Percentiles rank a stretch among this genome's conserved stretches.
Conservation (phyloP, 306 rosid genomes). For the Senna siamea region DNA sequence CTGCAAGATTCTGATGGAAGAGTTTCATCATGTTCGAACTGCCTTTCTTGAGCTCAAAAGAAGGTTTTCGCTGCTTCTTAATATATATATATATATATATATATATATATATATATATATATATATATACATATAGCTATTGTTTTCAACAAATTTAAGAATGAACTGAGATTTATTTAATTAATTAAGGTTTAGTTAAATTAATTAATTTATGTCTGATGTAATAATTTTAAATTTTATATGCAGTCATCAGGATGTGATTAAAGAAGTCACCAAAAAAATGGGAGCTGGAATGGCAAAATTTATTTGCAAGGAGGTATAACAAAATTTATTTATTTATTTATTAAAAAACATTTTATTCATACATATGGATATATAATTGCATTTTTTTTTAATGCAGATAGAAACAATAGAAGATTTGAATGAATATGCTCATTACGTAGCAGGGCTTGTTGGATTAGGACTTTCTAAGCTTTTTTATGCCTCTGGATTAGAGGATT, state of each 20-base stretch:
- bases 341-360: too few species aligned
- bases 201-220: too few species aligned
- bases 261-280: conserved; percentile 61
- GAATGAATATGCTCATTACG: conserved; percentile 71
- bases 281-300: conserved; percentile 81
- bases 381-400: too few species aligned
- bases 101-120: too few species aligned
- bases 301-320: conserved; percentile 67
- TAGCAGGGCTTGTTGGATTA: conserved; percentile 72
- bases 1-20: conserved; percentile 74
- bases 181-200: too few species aligned
- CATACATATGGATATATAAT: too few species aligned
- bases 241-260: conserved; percentile 68
- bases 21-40: conserved; percentile 66
- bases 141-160: too few species aligned
- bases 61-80: conserved; percentile 45
- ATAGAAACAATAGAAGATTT: conserved; percentile 68
- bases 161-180: too few species aligned
- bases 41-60: conserved; percentile 65
- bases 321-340: too few species aligned
- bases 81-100: too few species aligned
- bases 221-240: too few species aligned
- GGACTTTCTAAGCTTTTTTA: conserved; percentile 71
- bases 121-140: too few species aligned
- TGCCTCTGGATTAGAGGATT: conserved; percentile 59